These are phyloP conservation scores for Cavenderia fasciculata DNA, from an alignment of 78 protist species.

Conservation along the genomic window DNA sequence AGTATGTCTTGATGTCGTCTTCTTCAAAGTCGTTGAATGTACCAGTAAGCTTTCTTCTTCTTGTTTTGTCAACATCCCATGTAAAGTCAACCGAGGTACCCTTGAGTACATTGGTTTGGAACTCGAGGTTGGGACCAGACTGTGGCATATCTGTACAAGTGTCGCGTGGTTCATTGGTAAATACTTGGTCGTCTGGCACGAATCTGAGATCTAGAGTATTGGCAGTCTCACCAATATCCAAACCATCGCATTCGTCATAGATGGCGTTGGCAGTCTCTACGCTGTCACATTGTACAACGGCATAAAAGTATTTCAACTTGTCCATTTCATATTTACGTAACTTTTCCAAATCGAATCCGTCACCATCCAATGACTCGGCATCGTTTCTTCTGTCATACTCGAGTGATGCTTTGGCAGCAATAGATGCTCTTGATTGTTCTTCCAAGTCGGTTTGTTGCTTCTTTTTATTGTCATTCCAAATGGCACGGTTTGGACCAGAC, in stretches of 20 bases:
- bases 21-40: constrained; percentile 34
- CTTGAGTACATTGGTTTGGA: constrained; percentile 32
- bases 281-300: constrained; percentile 82
- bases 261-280: constrained; percentile 75
- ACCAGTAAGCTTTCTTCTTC: constrained; percentile 38
- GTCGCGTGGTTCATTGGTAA: constrained; percentile 54
- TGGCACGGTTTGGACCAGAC: neutral
- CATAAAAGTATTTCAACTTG: constrained; percentile 86
- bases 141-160: constrained; percentile 31
- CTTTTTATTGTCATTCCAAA: neutral
- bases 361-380: constrained; percentile 59
- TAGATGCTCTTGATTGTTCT: neutral
- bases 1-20: constrained; percentile 51
- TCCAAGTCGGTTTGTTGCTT: constrained; percentile 1
- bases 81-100: constrained; percentile 66
- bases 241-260: constrained; percentile 84
- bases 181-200: constrained; percentile 77
- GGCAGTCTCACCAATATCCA: constrained; percentile 76
- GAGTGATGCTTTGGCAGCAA: neutral
- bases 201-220: constrained; percentile 81
- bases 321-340: constrained; percentile 73
- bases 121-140: neutral
- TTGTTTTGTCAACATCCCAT: constrained; percentile 66
- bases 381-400: constrained; percentile 28
- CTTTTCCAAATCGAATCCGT: constrained; percentile 38